Evolutionary conservation across 257 asterid species (phyloP), one percentile per base, ranked within the genome.

Genomic region (Solanum chilense): DNA sequence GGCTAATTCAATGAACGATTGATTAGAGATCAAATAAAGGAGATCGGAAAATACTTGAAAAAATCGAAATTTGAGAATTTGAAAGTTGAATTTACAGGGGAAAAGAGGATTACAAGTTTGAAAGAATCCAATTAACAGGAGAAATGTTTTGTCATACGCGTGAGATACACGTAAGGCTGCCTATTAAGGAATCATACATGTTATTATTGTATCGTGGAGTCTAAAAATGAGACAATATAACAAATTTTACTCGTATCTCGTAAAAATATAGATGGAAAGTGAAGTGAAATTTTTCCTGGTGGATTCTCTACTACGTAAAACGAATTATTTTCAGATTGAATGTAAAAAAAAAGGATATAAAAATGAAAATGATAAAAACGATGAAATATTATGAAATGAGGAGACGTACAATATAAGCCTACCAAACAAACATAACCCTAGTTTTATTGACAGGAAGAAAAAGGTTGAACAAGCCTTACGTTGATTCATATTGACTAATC

Each of bases 301-400:
- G 11, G 0, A 56, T 56, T 0, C n/a, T 56, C 1, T 0, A 56
- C 4, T 0, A 56, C 0, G 3, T 56, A 56, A 56, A 56, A 56
- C 1, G 7, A 0, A 56, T 18, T 0, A 56, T 18, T 18, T 52
- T 0, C 11, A 52, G 0, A 52, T 52, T 0, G 23, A 16, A 6
- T 52, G 62, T 0, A 0, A 18, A 18, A 52, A 0, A 0, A 23
- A 52, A n/a, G n/a, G n/a, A 0, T 56, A 7, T 23, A 18, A 56
- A 52, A 56, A 18, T 56, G n/a, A 52, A 0, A 52, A 52, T 0
- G 11, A 52, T 52, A 52, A 52, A 0, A 0, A 16, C 0, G 4
- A 2, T 52, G 62, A 52, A 52, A 52, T 52, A 18, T 18, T 52
- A 16, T 52, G 9, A 52, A 16, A 52, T 52, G 58, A 1, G 6